These are phyloP conservation scores for Globisporangium uncinulatum DNA, from an alignment of 352 stramenopile species.

Conservation along the genomic window DNA sequence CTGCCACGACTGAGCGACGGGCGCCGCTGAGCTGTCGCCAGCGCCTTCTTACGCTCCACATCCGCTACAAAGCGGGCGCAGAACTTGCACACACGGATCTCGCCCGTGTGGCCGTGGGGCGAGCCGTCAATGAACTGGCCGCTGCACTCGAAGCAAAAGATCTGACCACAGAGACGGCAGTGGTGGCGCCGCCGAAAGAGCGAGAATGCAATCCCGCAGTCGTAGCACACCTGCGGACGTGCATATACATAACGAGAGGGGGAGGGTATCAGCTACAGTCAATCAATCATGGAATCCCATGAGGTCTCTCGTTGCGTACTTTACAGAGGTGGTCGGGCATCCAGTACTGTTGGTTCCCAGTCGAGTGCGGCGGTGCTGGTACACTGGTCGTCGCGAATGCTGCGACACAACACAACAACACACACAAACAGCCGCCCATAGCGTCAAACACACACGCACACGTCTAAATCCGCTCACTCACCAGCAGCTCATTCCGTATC, in stretches of 20 bases:
- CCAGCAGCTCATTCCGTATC: too few relatives aligned
- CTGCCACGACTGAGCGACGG: background rate
- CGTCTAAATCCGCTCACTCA: background rate
- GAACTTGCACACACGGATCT: constrained; percentile 76
- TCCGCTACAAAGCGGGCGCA: constrained; percentile 50
- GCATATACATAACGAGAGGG: background rate
- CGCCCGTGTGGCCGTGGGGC: constrained; percentile 40
- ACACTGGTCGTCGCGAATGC: constrained; percentile 21
- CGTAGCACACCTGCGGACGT: constrained; percentile 61
- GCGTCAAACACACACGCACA: background rate
- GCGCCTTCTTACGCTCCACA: constrained; percentile 26
- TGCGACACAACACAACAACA: background rate
- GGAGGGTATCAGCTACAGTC: background rate
- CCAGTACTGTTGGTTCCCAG: constrained; percentile 67
- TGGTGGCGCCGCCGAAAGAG: constrained; percentile 81
- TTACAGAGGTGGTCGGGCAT: constrained; percentile 86
- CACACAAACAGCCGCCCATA: background rate
- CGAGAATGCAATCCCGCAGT: constrained; percentile 76
- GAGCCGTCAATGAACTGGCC: constrained; percentile 65
- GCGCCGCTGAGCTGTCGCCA: constrained; percentile 9
- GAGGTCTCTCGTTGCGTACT: constrained; percentile 14
- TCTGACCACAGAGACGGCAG: constrained; percentile 80
- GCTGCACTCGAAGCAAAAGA: constrained; percentile 85
- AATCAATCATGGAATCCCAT: background rate
- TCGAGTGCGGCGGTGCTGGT: constrained; percentile 25